phyloP scores from a whole-genome alignment of 306 rosid genomes.

The Malus domestica region DNA sequence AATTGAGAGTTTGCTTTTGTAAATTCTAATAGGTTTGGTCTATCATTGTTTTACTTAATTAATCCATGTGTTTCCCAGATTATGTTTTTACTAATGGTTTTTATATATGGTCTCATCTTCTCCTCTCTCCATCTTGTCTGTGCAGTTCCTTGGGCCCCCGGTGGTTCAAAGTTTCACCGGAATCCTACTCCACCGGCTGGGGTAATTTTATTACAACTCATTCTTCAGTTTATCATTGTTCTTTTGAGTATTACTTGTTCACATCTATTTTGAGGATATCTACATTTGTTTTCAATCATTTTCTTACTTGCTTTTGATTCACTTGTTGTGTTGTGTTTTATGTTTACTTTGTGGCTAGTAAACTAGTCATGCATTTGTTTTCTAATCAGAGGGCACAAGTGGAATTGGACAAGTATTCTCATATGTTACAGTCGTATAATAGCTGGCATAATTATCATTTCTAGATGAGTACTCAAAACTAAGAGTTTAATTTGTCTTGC shows the following conservation, averaged over 20 bases:
- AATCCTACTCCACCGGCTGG: slow-evolving; percentile 91
- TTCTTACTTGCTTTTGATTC: not conserved
- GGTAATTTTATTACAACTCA: slow-evolving; percentile 38
- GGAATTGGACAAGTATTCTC: not conserved
- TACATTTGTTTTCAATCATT: not conserved
- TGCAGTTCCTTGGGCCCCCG: slow-evolving; percentile 98
- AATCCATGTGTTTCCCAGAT: not conserved
- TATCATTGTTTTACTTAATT: not conserved
- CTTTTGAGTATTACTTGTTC: not conserved
- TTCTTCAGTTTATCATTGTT: not conserved
- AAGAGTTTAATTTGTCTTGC: not conserved
- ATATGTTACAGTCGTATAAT: not conserved
- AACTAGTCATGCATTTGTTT: not conserved
- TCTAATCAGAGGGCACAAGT: not conserved
- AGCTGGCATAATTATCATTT: not conserved
- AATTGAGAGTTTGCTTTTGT: not conserved
- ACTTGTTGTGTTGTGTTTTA: not conserved
- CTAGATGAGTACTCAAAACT: not conserved
- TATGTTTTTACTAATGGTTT: not conserved
- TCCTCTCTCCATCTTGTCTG: slow-evolving; percentile 1
- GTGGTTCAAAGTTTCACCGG: slow-evolving; percentile 89
- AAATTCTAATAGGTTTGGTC: not conserved
- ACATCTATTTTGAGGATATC: not conserved
- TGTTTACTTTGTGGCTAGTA: not conserved
- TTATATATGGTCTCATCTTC: not conserved